Base-by-base conservation (phyloP, 2,329 filamentous ascomycete species). In the Claviceps sp. region DNA sequence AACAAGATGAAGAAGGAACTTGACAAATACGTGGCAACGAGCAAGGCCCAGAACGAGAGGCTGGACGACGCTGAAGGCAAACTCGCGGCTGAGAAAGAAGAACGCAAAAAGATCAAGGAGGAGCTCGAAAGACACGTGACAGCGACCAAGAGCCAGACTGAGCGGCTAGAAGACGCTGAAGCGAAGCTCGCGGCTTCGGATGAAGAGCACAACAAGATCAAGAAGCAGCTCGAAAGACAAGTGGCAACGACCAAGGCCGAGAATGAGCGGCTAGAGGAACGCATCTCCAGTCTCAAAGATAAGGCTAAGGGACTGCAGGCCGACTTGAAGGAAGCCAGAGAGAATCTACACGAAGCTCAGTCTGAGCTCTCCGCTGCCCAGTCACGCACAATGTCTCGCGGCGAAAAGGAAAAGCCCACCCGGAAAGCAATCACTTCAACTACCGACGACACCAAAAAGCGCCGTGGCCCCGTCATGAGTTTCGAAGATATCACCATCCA, bases 241-340 rank as follows among this genome's bases (percentile, higher is more conserved):
- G 65, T 69, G 91, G 20, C 80, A 79, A 50, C 73, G 78, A 9
- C 77, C 80, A 0, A 88, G 55, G 80, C 85, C 37, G 82, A 88
- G 61, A 81, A 78, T 50, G 75, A 82, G 4, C 73, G 80, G 9
- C 72, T 89, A 1, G 84, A 90, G 56, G 81, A 82, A 56, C 86
- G 85, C 57, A 68, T 93, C 16, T 81, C 81, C 50, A 78, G 79
- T 20, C 76, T 88, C 62, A 81, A 82, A 61, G 75, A 76, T 51
- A 90, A 89, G 65, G 69, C 91, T 18, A 80, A 79, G 50, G 73
- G 78, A 8, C 77, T 80, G 0, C 88, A 88, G 55, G 80, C 85
- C 37, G 83, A 88, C 61, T 75, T 93, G 26, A 88, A 87, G 63
- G 78, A 84, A 61, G 67, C 70, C 41, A 71, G 67, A 40, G 62